Evolutionary conservation across 345 rosid species (phyloP).

Genomic region (Hibiscus tridactylites): DNA sequence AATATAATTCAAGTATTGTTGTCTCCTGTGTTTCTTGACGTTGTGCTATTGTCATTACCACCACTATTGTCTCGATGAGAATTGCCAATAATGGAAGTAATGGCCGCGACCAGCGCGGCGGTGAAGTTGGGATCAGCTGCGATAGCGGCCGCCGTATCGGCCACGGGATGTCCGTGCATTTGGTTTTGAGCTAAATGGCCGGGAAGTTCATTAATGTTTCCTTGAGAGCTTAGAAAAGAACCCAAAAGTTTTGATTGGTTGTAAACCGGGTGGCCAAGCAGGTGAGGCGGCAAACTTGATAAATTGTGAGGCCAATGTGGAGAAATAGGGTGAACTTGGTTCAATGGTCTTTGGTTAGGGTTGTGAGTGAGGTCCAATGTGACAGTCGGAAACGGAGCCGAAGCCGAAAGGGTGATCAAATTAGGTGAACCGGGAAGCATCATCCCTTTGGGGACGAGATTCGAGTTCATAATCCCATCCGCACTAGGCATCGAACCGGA

Average conservation of each 20-base stretch:
- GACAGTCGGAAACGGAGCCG: constrained; percentile 29
- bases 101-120: constrained; percentile 45
- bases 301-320: constrained; percentile 1
- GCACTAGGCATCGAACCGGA: constrained; percentile 42
- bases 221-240: constrained; percentile 7
- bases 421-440: constrained; percentile 8
- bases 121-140: constrained; percentile 48
- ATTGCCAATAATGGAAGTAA: constrained; percentile 32
- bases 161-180: neutral
- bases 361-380: constrained; percentile 23
- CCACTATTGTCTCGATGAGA: constrained; percentile 1
- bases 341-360: neutral
- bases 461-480: constrained; percentile 15
- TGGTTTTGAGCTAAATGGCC: constrained; percentile 3
- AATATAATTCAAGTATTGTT: neutral
- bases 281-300: neutral
- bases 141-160: constrained; percentile 34
- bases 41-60: neutral
- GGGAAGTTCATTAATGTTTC: neutral
- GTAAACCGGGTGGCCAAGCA: constrained; percentile 3
- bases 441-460: constrained; percentile 1
- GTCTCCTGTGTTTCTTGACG: constrained; percentile 2
- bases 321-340: constrained; percentile 3
- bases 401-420: constrained; percentile 23
- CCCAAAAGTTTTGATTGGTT: constrained; percentile 29